Conservation (phyloP, 257 asterid species). For the Galeopsis tetrahit region DNA sequence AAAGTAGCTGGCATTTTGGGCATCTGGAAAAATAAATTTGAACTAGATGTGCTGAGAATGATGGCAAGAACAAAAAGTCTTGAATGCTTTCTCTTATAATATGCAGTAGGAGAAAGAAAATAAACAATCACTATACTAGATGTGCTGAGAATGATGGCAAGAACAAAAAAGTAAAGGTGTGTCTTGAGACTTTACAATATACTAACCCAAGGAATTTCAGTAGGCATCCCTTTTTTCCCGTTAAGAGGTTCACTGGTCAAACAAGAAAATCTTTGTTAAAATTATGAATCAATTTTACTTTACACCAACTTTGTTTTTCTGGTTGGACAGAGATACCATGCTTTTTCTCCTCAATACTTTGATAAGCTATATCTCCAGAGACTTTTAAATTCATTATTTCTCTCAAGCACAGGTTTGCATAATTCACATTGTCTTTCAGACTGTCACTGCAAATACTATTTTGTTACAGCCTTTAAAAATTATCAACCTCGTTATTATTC, state of each 20-base stretch:
- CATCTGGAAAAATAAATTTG: conserved; percentile 4
- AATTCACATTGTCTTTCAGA: background rate
- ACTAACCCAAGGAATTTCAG: background rate
- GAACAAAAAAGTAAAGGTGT: background rate
- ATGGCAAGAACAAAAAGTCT: conserved; percentile 14
- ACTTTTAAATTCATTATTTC: background rate
- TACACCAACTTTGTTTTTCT: background rate
- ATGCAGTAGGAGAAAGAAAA: conserved; percentile 20
- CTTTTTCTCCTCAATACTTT: conserved; percentile 3
- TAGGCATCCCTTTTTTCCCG: background rate
- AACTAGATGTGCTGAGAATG: background rate
- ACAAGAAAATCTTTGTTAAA: background rate
- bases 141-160: too few species aligned
- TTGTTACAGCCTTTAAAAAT: background rate
- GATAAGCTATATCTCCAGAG: background rate
- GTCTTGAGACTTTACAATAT: too few species aligned
- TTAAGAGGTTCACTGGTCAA: background rate
- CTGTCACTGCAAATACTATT: conserved; percentile 1
- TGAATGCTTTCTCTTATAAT: background rate
- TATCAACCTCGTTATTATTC: background rate
- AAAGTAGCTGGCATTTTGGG: background rate
- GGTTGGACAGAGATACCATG: background rate
- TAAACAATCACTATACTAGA: conserved; percentile 8
- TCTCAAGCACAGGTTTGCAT: background rate
- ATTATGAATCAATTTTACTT: background rate